Conservation (phyloP, 2,329 filamentous ascomycete genomes). For the Penicillium sp. region DNA sequence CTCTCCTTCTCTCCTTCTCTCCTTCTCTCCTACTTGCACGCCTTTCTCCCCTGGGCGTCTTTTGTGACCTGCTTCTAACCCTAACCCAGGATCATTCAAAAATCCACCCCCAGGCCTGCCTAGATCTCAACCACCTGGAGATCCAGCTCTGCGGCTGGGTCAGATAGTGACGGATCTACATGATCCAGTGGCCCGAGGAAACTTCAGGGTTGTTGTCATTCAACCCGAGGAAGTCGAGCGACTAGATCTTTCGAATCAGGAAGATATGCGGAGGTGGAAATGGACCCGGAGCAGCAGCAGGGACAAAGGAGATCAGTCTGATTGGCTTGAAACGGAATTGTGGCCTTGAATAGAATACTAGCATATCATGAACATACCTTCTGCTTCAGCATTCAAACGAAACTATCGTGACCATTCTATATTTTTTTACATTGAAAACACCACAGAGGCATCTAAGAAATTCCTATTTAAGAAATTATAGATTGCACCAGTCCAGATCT, state of each 20-base stretch:
- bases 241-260: constrained; percentile 71
- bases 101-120: constrained; percentile 71
- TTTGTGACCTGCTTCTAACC: too few species aligned
- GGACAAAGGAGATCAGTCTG: constrained; percentile 34
- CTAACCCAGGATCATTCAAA: constrained; percentile 65
- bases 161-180: constrained; percentile 72
- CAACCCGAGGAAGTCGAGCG: constrained; percentile 77
- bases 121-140: constrained; percentile 55
- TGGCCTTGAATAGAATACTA: constrained; percentile 58
- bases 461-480: too few species aligned
- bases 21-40: too few species aligned
- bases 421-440: too few species aligned
- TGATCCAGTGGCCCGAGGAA: constrained; percentile 69
- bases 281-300: constrained; percentile 59
- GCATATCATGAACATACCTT: background rate
- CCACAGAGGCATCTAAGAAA: too few species aligned
- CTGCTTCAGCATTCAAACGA: too few species aligned
- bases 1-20: too few species aligned
- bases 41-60: too few species aligned
- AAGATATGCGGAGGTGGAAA: constrained; percentile 65
- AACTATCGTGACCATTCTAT: too few species aligned
- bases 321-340: constrained; percentile 71
- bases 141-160: constrained; percentile 54
- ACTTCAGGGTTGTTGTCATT: constrained; percentile 89
- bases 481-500: too few species aligned